phyloP scores from a whole-genome alignment of 108 stramenopile genomes.

The Cyclotella cryptica region DNA sequence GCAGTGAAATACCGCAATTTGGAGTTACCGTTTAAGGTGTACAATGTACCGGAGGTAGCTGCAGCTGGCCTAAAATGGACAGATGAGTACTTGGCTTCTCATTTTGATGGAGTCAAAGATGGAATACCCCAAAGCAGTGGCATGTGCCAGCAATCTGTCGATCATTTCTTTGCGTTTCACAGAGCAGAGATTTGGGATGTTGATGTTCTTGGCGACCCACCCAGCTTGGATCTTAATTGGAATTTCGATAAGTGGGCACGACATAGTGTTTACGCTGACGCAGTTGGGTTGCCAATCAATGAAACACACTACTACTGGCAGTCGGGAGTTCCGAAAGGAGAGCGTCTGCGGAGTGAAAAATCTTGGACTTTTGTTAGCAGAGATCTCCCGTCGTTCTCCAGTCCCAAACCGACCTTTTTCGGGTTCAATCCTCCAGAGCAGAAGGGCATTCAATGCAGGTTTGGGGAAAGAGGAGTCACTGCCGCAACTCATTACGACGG shows the following conservation, averaged over 20 bases:
- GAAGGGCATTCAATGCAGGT: slow-evolving; percentile 90
- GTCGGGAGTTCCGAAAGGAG: slow-evolving; percentile 68
- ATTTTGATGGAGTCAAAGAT: slow-evolving; percentile 56
- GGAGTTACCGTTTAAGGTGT: slow-evolving; percentile 84
- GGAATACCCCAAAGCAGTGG: slow-evolving; percentile 52
- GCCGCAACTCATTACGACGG: slow-evolving; percentile 95
- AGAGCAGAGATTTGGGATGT: slow-evolving; percentile 60
- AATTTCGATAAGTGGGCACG: slow-evolving; percentile 73
- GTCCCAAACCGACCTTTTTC: slow-evolving; percentile 60
- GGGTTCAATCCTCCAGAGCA: slow-evolving; percentile 65
- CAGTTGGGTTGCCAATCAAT: slow-evolving; percentile 52
- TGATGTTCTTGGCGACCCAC: slow-evolving; percentile 67
- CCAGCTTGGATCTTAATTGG: slow-evolving; percentile 75
- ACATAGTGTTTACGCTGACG: slow-evolving; percentile 84
- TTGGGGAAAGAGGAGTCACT: slow-evolving; percentile 16
- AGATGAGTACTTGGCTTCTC: slow-evolving; percentile 75
- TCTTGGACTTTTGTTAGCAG: slow-evolving; percentile 80
- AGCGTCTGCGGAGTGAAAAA: slow-evolving; percentile 44
- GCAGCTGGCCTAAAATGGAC: slow-evolving; percentile 79
- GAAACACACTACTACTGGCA: slow-evolving; percentile 87
- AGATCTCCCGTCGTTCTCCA: slow-evolving; percentile 81
- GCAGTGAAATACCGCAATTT: slow-evolving; percentile 74
- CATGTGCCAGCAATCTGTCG: slow-evolving; percentile 67
- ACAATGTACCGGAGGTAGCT: slow-evolving; percentile 82
- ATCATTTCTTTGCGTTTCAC: slow-evolving; percentile 90